phyloP scores from a whole-genome alignment of 2,329 filamentous ascomycete species.

The Ceratocystis albifundus region DNA sequence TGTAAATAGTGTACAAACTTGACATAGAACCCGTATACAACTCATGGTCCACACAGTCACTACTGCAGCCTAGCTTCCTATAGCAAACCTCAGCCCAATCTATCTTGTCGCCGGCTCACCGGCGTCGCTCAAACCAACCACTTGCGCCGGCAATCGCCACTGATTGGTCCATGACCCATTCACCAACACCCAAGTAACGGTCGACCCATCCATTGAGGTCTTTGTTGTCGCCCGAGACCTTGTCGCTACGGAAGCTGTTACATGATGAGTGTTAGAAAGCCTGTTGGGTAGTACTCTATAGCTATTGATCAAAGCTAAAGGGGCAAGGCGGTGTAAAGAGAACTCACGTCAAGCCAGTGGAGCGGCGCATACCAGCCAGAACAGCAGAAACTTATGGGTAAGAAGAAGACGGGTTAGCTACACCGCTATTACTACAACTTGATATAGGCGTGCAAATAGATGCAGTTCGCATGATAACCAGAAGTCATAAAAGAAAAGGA shows the following conservation, averaged over 20 bases:
- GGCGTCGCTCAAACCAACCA: constrained; percentile 80
- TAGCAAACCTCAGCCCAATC: neutral
- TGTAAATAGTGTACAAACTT: neutral
- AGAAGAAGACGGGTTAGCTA: too few relatives aligned
- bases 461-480: too few relatives aligned
- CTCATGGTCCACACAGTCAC: neutral
- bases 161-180: constrained; percentile 97
- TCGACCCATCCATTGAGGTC: constrained; percentile 80
- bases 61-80: neutral
- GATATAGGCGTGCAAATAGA: too few relatives aligned
- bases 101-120: constrained; percentile 38
- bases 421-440: too few relatives aligned
- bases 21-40: neutral
- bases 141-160: constrained; percentile 82
- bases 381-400: constrained; percentile 68
- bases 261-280: neutral
- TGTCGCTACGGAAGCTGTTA: constrained; percentile 73
- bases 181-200: constrained; percentile 85
- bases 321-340: constrained; percentile 24
- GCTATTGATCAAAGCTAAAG: neutral
- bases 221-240: constrained; percentile 66
- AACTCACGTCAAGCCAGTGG: constrained; percentile 93
- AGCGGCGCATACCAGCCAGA: constrained; percentile 92
- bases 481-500: constrained; percentile 25
- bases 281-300: neutral